Evolutionary conservation across 2,329 filamentous ascomycete genomes (phyloP), one percentile per base, ranked within the genome.

Genomic region (Ceratocystis alfenasii): DNA sequence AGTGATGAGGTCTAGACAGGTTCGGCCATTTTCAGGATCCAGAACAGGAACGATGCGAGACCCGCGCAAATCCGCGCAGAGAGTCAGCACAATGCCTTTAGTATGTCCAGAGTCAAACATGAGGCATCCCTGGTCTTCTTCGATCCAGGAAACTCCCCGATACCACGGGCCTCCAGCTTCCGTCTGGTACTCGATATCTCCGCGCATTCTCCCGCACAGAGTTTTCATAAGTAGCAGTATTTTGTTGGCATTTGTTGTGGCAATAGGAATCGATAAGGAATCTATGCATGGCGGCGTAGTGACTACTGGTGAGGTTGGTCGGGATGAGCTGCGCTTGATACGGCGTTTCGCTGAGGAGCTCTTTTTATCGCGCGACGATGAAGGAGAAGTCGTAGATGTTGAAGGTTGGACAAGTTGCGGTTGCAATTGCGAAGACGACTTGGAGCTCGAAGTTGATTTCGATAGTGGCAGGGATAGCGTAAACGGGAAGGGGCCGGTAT

Each of bases 171-270:
- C 83, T 28, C 78, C 77, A 15, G 80, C 78, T 46, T 84, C 83
- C 55, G 79, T 79, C 70, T 87, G 84, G 72, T 89, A 93, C 69
- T 89, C 86, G 36, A 91, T 79, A 70, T 87, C 85, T 66, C 89
- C 89, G 71, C 85, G 86, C 89, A 93, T 94, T 69, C 86, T 83
- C 33, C 90, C 89, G 71, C 87, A 88, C 5, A 90, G 77, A 28
- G 82, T 86, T 73, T 86, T 89, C 88, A 94, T 93, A 68, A 94
- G 76, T 70, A 84, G 80, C 65, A 91, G 77, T 30, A 93, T 81
- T 72, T 85, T 88, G 70, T 87, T 87, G 48, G 87, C 84, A 74
- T 91, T 87, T 22, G 83, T 80, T 3, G 85, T 86, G 45, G 82
- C 80, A 62, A 87, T 77, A 2, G 85, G 84, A 28, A 81, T 74